A percentile compares a stretch with the other conserved stretches of the same genome.
Conservation (phyloP, 352 stramenopile species). For the Phytophthora europaea region DNA sequence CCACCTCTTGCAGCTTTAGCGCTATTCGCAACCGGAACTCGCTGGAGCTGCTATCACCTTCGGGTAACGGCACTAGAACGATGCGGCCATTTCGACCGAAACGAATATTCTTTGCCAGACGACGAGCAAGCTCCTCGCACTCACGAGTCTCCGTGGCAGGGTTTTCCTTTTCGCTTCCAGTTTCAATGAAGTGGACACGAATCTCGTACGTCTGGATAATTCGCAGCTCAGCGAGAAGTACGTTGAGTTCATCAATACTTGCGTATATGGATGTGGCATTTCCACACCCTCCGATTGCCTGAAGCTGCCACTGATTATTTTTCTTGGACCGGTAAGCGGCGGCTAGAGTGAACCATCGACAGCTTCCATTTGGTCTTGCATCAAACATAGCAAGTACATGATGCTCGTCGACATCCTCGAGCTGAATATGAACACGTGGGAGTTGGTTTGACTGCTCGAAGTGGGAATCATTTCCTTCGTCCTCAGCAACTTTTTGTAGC, state of each 20-base stretch:
- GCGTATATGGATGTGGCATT: slow-evolving; percentile 60
- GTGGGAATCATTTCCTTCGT: slow-evolving; percentile 13
- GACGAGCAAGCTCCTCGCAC: slow-evolving; percentile 52
- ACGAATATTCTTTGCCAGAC: slow-evolving; percentile 67
- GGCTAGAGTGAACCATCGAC: slow-evolving; percentile 63
- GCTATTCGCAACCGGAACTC: slow-evolving; percentile 42
- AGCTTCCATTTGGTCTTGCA: slow-evolving; percentile 29
- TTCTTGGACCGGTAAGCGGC: slow-evolving; percentile 68
- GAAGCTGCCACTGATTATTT: slow-evolving; percentile 55
- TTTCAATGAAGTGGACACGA: slow-evolving; percentile 43
- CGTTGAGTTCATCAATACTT: slow-evolving; percentile 65
- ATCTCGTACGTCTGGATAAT: slow-evolving; percentile 79
- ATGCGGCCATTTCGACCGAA: slow-evolving; percentile 75
- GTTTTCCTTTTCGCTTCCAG: slow-evolving; percentile 16
- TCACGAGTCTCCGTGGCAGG: slow-evolving; percentile 13
- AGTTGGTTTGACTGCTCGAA: not conserved
- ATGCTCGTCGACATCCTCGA: slow-evolving; percentile 63
- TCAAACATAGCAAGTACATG: slow-evolving; percentile 65
- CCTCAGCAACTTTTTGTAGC: slow-evolving; percentile 45
- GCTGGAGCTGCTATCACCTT: not conserved
- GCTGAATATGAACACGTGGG: slow-evolving; percentile 41
- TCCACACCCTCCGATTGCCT: slow-evolving; percentile 52
- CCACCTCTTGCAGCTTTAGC: slow-evolving; percentile 53
- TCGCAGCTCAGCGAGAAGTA: slow-evolving; percentile 48
- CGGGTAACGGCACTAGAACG: slow-evolving; percentile 32